Conservation (phyloP, 2,329 filamentous ascomycete genomes). For the Balansia obtecta region DNA sequence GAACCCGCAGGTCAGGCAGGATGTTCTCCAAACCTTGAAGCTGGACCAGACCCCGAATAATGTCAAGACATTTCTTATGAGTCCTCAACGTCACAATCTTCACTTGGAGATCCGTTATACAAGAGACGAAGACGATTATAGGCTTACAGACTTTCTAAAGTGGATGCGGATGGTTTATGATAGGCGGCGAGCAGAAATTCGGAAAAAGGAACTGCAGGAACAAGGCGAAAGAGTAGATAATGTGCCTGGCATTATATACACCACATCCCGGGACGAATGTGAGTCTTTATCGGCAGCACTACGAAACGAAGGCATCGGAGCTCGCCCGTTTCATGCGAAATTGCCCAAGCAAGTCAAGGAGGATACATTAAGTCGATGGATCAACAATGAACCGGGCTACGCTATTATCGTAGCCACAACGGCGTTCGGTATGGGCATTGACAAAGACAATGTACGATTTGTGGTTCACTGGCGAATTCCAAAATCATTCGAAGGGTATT, state of each 20-base stretch:
- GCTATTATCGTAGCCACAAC: constrained; percentile 92
- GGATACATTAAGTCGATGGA: constrained; percentile 59
- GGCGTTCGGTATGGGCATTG: constrained; percentile 95
- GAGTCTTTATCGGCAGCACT: constrained; percentile 56
- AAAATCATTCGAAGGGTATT: constrained; percentile 91
- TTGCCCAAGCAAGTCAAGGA: constrained; percentile 57
- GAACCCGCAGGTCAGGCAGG: constrained; percentile 65
- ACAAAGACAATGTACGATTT: constrained; percentile 89
- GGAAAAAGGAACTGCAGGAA: constrained; percentile 44
- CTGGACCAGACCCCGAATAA: constrained; percentile 45
- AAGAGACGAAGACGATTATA: constrained; percentile 58
- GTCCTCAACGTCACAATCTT: constrained; percentile 71
- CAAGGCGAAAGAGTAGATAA: constrained; percentile 44
- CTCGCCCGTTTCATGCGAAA: constrained; percentile 61
- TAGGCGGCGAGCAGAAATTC: constrained; percentile 48
- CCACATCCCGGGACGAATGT: constrained; percentile 61
- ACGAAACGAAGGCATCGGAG: constrained; percentile 56
- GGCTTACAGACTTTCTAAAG: constrained; percentile 58
- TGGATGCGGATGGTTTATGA: constrained; percentile 68
- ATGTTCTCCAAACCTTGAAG: constrained; percentile 66
- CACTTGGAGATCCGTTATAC: constrained; percentile 86
- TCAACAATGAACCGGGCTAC: constrained; percentile 61
- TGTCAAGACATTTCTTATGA: constrained; percentile 70
- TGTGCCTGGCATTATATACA: constrained; percentile 71
- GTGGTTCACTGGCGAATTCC: constrained; percentile 91